These are phyloP conservation scores for Phoenix roebelenii DNA, from an alignment of 176 grass and related monocot species.

Conservation along the genomic window DNA sequence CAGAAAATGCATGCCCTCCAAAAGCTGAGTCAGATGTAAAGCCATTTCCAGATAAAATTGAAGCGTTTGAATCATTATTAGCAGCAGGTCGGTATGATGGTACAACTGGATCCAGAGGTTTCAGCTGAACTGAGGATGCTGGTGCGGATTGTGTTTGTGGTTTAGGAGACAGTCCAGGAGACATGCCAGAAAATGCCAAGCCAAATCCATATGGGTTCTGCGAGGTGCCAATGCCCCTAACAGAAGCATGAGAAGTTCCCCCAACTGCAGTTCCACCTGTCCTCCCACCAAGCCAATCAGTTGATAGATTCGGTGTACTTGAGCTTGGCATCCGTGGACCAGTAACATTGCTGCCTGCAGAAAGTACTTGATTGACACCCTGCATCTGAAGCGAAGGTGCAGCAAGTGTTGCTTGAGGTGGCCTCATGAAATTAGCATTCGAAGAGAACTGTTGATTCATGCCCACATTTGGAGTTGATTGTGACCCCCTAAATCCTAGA, in stretches of 20 bases:
- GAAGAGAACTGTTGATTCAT: slow-evolving; percentile 54
- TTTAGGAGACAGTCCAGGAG: slow-evolving; percentile 27
- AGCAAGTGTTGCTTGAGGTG: slow-evolving; percentile 36
- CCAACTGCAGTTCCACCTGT: slow-evolving; percentile 29
- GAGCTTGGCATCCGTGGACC: slow-evolving; percentile 23
- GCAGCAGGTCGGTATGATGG: slow-evolving; percentile 18
- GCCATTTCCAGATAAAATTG: slow-evolving; percentile 66
- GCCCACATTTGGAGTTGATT: slow-evolving; percentile 40
- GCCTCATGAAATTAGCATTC: slow-evolving; percentile 48
- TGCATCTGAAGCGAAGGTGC: slow-evolving; percentile 26
- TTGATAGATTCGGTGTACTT: slow-evolving; percentile 23
- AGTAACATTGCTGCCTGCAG: slow-evolving; percentile 33
- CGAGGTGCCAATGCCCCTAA: slow-evolving; percentile 25
- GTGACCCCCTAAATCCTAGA: slow-evolving; percentile 33
- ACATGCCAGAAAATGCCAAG: slow-evolving; percentile 34
- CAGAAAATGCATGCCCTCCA: slow-evolving; percentile 58
- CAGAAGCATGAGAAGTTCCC: slow-evolving; percentile 27
- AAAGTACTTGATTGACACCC: slow-evolving; percentile 35
- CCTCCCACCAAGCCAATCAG: slow-evolving; percentile 53
- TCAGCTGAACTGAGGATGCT: slow-evolving; percentile 49
- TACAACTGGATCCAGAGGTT: slow-evolving; percentile 32
- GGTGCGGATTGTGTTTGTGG: slow-evolving; percentile 39
- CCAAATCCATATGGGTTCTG: slow-evolving; percentile 50
- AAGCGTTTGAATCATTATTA: slow-evolving; percentile 36
- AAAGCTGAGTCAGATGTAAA: slow-evolving; percentile 43